A percentile compares a stretch with the other conserved stretches of the same genome.
Evolutionary conservation across 148 eudicot genomes (phyloP).

Genomic region (Gaultheria prostrata): DNA sequence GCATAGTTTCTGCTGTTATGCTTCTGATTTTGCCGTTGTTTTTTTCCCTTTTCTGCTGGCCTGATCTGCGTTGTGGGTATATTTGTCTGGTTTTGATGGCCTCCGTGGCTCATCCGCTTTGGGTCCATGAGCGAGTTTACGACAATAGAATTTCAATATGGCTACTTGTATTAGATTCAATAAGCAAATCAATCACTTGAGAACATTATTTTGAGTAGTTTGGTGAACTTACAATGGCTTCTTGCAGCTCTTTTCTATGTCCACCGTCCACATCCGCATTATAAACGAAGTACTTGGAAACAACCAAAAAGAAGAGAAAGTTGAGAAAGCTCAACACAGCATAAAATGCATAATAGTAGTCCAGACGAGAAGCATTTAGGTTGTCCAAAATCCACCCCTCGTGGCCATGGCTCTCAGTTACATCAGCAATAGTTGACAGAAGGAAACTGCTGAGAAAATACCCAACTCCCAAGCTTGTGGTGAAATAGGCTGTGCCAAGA

Average conservation of each 20-base stretch:
- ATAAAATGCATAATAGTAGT: conserved; percentile 66
- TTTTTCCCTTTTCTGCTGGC: neutral
- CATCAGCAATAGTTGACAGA: conserved; percentile 44
- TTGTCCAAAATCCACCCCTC: conserved; percentile 73
- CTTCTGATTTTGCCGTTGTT: too few relatives aligned
- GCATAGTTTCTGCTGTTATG: too few relatives aligned
- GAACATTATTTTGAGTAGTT: neutral
- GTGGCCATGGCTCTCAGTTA: conserved; percentile 49
- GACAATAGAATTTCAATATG: neutral
- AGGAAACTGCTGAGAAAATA: conserved; percentile 69
- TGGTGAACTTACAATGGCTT: neutral
- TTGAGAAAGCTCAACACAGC: conserved; percentile 52
- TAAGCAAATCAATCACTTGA: neutral
- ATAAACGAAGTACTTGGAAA: conserved; percentile 51
- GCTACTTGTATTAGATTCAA: neutral
- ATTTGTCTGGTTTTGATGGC: neutral
- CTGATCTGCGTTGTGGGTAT: neutral
- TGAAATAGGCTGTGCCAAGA: conserved; percentile 71
- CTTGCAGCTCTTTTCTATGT: conserved; percentile 9
- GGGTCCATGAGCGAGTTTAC: neutral
- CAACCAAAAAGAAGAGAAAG: conserved; percentile 45
- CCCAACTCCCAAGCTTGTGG: conserved; percentile 60
- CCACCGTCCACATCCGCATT: conserved; percentile 47
- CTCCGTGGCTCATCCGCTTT: neutral
- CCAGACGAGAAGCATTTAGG: conserved; percentile 73